phyloP scores from a whole-genome alignment of 1,284 basidiomycete species.

The Ceratobasidium sp. region DNA sequence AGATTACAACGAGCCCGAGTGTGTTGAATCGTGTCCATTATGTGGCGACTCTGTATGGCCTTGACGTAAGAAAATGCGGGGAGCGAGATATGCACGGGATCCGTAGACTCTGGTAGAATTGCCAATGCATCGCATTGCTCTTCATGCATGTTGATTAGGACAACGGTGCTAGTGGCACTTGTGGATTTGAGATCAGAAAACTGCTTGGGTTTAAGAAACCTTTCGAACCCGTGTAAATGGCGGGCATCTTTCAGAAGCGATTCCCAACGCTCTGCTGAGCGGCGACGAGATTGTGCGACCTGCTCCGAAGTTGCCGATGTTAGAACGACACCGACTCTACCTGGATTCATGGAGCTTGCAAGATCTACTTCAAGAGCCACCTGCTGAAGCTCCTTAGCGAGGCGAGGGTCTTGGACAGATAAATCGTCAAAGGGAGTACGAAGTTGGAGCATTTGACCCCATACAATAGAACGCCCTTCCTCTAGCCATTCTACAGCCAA shows the following conservation, averaged over 20 bases:
- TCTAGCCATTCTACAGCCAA: not conserved
- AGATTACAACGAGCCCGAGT: not conserved
- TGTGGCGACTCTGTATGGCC: not conserved
- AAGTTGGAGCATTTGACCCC: not conserved
- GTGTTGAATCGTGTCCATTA: not conserved
- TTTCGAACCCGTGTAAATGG: not conserved
- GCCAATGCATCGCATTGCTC: constrained; percentile 1
- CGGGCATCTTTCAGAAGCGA: not conserved
- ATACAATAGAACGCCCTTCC: not conserved
- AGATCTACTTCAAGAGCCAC: not conserved
- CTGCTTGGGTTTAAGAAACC: not conserved
- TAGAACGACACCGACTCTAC: not conserved
- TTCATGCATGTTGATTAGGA: not conserved
- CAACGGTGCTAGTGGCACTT: not conserved
- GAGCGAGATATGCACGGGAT: not conserved
- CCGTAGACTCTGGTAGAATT: not conserved
- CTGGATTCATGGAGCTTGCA: not conserved
- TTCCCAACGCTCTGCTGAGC: not conserved
- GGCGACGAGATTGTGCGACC: not conserved
- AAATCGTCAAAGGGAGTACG: not conserved
- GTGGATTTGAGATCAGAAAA: not conserved
- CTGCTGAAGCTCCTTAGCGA: not conserved
- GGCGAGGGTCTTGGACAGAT: not conserved
- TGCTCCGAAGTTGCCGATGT: no score
- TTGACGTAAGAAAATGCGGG: not conserved